phyloP scores from a whole-genome alignment of 768 basidiomycete genomes.

The Serendipita sp. region DNA sequence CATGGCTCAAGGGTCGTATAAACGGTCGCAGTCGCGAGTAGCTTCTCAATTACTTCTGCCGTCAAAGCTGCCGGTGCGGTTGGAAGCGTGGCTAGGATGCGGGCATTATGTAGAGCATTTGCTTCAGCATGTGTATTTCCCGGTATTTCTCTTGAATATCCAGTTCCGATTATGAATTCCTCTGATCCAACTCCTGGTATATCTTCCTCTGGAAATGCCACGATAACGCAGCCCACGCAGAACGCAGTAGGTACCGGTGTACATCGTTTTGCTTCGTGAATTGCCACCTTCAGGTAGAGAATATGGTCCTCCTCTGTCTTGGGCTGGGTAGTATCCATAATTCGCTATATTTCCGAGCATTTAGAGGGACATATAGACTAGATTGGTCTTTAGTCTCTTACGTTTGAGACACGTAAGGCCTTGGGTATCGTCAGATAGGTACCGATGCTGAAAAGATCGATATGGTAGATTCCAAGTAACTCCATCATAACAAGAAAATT shows the following conservation, averaged over 20 bases:
- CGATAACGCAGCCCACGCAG: conserved; percentile 78
- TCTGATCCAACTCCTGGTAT: conserved; percentile 22
- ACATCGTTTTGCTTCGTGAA: conserved; percentile 57
- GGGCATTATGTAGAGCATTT: conserved; percentile 68
- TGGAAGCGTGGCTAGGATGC: conserved; percentile 20
- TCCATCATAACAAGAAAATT: too few species aligned
- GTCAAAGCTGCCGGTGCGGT: not conserved
- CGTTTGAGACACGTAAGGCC: too few species aligned
- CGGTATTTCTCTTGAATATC: conserved; percentile 76
- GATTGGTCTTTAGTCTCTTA: too few species aligned
- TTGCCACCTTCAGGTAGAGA: conserved; percentile 42
- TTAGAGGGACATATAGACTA: too few species aligned
- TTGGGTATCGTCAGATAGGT: too few species aligned
- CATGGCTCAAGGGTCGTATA: conserved; percentile 98
- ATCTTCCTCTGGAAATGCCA: conserved; percentile 15
- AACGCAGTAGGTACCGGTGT: conserved; percentile 59
- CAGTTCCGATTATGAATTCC: conserved; percentile 50
- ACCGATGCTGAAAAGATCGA: too few species aligned
- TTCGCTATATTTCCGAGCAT: too few species aligned
- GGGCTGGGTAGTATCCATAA: too few species aligned
- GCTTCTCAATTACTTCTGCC: conserved; percentile 23
- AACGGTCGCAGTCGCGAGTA: conserved; percentile 49
- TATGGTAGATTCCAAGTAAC: too few species aligned
- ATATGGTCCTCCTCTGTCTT: conserved; percentile 14
- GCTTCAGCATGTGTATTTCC: conserved; percentile 98